Conservation (phyloP, 805 yeast species). For the Wickerhamomyces mucosus region DNA sequence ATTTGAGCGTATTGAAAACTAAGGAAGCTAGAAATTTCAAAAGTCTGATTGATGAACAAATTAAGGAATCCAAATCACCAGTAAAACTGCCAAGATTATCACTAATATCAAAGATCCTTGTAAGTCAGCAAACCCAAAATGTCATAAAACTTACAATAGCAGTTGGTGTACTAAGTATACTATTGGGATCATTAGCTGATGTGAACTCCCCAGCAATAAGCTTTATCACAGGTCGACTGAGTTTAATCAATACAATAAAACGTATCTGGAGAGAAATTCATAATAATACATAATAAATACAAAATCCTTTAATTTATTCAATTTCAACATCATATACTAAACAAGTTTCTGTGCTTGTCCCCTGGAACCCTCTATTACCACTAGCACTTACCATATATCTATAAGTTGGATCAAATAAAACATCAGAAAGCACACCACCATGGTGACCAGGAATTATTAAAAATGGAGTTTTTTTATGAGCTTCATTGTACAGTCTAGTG, state of each 20-base stretch:
- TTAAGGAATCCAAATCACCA: not conserved
- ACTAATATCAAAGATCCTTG: not conserved
- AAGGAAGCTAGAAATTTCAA: not conserved
- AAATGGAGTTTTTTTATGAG: conserved; percentile 48
- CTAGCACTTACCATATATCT: conserved; percentile 83
- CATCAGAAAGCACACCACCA: conserved; percentile 76
- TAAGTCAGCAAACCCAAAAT: conserved; percentile 1
- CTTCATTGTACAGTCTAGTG: conserved; percentile 35
- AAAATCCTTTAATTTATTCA: too few relatives aligned
- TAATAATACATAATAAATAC: not conserved
- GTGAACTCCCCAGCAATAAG: not conserved
- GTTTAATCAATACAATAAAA: not conserved
- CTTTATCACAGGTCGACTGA: conserved; percentile 1
- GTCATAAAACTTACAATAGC: conserved; percentile 7
- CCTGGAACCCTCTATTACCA: conserved; percentile 95
- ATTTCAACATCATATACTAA: conserved; percentile 76
- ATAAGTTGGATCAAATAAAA: conserved; percentile 80
- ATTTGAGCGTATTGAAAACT: conserved; percentile 21
- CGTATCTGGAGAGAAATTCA: not conserved
- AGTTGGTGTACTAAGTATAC: conserved; percentile 7
- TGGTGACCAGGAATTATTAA: conserved; percentile 93
- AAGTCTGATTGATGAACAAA: not conserved
- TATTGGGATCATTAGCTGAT: conserved; percentile 1
- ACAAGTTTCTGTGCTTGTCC: conserved; percentile 69
- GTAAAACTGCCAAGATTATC: not conserved